Evolutionary conservation across 345 rosid species (phyloP).

Genomic region (Salix caprea): DNA sequence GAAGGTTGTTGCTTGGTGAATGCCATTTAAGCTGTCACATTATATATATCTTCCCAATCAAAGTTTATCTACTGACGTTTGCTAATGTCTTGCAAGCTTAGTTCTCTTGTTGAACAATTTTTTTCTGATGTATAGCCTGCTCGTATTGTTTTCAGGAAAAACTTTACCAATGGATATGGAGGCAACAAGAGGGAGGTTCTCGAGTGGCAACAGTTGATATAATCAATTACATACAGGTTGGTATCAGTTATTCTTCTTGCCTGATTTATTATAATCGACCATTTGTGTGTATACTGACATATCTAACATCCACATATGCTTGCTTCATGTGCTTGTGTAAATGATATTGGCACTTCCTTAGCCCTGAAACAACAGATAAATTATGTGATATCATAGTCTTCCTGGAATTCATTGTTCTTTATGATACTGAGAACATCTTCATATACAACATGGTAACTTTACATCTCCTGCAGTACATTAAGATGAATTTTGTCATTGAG

Average conservation of each 20-base stretch:
- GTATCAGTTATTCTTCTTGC: not conserved
- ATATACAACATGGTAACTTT: not conserved
- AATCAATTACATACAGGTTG: slow-evolving; percentile 67
- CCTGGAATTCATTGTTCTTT: not conserved
- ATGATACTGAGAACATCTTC: not conserved
- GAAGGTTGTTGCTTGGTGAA: not conserved
- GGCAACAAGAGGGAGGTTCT: slow-evolving; percentile 81
- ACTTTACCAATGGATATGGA: slow-evolving; percentile 77
- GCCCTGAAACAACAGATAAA: not conserved
- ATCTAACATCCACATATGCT: not conserved
- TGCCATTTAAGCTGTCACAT: not conserved
- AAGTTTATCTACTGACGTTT: not conserved
- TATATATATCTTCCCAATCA: not conserved
- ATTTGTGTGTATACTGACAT: not conserved
- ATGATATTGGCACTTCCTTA: not conserved
- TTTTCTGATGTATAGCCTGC: not conserved
- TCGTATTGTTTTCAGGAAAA: slow-evolving; percentile 61
- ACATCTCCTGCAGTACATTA: not conserved
- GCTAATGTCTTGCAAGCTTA: not conserved
- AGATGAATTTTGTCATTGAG: not conserved
- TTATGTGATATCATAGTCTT: not conserved
- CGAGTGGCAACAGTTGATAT: slow-evolving; percentile 66
- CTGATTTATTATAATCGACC: not conserved
- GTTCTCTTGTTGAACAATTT: not conserved
- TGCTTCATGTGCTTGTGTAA: not conserved